A percentile compares a stretch with the other conserved stretches of the same genome.
phyloP scores from a whole-genome alignment of 345 rosid species.

The Eucalyptus sp. region DNA sequence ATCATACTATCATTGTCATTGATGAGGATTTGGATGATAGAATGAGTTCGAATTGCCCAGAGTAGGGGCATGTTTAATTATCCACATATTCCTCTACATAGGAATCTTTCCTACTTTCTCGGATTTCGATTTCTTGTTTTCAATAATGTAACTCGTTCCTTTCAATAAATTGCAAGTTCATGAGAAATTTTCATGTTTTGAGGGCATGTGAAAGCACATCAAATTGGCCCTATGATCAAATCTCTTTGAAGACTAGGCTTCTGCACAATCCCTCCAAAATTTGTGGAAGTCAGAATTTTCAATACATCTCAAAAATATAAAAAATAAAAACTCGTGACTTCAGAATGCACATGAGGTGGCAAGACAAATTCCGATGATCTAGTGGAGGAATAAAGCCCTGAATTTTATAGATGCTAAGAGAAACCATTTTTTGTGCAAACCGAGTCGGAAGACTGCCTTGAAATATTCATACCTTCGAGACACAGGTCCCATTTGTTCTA shows the following conservation, averaged over 20 bases:
- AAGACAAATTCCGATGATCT: not conserved
- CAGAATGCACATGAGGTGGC: not conserved
- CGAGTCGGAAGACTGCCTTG: too few species aligned
- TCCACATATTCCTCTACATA: not conserved
- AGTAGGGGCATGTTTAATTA: not conserved
- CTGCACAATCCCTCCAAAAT: not conserved
- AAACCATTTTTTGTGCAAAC: not conserved
- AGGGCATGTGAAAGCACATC: not conserved
- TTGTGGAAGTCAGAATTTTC: not conserved
- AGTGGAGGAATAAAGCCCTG: not conserved
- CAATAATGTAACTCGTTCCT: not conserved
- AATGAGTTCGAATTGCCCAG: not conserved
- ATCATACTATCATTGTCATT: not conserved
- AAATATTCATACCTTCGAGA: too few species aligned
- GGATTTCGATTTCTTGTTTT: accelerated
- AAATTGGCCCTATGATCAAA: not conserved
- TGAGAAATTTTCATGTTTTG: not conserved
- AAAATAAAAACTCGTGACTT: not conserved
- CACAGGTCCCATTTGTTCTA: not conserved
- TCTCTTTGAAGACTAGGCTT: not conserved
- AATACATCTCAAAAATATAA: not conserved
- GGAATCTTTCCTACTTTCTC: not conserved
- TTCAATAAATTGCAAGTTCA: not conserved
- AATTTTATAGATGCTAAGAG: too few species aligned
- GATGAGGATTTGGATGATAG: not conserved